Evolutionary conservation across 148 eudicot species (phyloP).

Genomic region (Vaccinium myrtillus): DNA sequence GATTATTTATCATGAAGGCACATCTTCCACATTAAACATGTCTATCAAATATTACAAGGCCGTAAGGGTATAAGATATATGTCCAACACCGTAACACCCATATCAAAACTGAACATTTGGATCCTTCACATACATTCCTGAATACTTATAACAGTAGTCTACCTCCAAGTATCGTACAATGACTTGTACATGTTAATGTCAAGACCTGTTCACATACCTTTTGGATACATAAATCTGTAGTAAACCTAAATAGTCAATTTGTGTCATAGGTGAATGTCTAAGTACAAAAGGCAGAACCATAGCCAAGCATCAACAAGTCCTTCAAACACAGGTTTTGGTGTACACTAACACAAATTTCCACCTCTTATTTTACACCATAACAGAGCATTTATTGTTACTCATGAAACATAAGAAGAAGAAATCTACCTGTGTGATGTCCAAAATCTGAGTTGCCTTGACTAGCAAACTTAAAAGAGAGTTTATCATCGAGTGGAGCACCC

Average conservation of each 20-base stretch:
- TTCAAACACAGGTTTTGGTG: not conserved
- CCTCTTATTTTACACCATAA: not conserved
- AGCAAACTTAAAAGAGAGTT: constrained; percentile 42
- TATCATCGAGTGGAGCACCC: constrained; percentile 36
- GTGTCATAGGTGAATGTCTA: not conserved
- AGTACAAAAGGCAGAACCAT: not conserved
- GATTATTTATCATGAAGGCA: not conserved
- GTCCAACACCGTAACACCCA: not conserved
- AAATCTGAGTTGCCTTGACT: constrained; percentile 39
- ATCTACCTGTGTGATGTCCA: constrained; percentile 45
- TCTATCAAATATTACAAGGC: not conserved
- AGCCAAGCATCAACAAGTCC: not conserved
- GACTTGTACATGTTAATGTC: not conserved
- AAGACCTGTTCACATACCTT: not conserved
- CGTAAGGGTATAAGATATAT: not conserved
- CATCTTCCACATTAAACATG: not conserved
- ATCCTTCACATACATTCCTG: not conserved
- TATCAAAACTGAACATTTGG: not conserved
- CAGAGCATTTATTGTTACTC: not conserved
- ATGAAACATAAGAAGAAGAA: constrained; percentile 5
- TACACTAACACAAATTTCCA: not conserved
- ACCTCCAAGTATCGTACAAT: not conserved
- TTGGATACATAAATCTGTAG: not conserved
- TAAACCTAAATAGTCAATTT: not conserved
- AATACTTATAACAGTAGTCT: not conserved